Evolutionary conservation across 1,284 basidiomycete species (phyloP).

Genomic region (Schizophyllum commune): DNA sequence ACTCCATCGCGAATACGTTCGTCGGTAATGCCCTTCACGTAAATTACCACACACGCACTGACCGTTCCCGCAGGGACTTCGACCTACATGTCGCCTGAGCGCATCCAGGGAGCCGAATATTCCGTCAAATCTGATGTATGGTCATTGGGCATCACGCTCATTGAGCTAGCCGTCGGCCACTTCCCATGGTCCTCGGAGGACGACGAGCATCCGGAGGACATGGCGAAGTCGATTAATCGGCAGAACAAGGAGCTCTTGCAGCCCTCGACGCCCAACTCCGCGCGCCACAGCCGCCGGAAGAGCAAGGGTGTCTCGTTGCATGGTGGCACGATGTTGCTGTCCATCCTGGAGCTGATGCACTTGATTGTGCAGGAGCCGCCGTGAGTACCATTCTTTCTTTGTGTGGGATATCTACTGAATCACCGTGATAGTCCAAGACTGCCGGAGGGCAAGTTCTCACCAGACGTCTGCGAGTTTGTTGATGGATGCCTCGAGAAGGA

Average conservation of each 20-base stretch:
- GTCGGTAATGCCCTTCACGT: constrained; percentile 47
- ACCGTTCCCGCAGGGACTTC: constrained; percentile 45
- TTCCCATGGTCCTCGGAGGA: constrained; percentile 77
- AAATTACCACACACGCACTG: no score
- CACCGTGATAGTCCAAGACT: constrained; percentile 51
- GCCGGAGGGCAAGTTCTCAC: constrained; percentile 61
- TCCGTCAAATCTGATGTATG: constrained; percentile 97
- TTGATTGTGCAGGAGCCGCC: constrained; percentile 98
- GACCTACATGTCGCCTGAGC: constrained; percentile 99
- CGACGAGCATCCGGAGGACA: constrained; percentile 1
- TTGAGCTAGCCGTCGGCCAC: constrained; percentile 89
- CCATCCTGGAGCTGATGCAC: constrained; percentile 92
- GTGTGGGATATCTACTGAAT: not conserved
- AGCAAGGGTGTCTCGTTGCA: constrained; percentile 83
- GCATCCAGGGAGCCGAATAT: constrained; percentile 97
- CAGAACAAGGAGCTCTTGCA: no score
- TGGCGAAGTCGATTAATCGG: no score
- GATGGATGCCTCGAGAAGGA: constrained; percentile 83
- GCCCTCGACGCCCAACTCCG: no score
- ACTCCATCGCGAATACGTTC: constrained; percentile 97
- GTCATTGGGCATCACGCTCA: constrained; percentile 92
- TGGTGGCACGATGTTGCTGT: constrained; percentile 91
- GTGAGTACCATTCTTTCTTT: not conserved
- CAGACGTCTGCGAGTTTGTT: constrained; percentile 70
- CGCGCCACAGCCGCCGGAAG: constrained; percentile 37